Percentiles rank a stretch among this genome's conserved stretches.
Conservation (phyloP, 2,329 filamentous ascomycete genomes). For the Penicillium janthinellum region DNA sequence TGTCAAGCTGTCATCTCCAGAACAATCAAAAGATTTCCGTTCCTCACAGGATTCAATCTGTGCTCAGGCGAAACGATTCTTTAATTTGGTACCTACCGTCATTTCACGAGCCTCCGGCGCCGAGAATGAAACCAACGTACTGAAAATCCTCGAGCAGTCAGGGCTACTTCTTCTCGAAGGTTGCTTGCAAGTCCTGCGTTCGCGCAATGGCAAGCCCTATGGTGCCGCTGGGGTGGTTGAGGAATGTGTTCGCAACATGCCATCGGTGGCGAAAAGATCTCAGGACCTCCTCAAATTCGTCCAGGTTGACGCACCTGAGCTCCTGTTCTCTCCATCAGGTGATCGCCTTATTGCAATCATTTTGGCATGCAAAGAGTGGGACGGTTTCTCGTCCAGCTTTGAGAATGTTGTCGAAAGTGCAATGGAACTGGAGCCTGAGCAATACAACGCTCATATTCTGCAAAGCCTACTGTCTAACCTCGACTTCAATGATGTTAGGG, state of each 20-base stretch:
- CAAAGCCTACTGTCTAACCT: conserved; percentile 43
- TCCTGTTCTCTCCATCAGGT: conserved; percentile 70
- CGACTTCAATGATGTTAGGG: conserved; percentile 39
- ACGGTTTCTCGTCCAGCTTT: conserved; percentile 45
- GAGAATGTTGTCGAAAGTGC: conserved; percentile 39
- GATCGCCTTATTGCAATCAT: conserved; percentile 67
- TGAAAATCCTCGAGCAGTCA: conserved; percentile 40
- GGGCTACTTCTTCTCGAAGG: conserved; percentile 47
- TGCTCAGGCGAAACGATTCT: conserved; percentile 68
- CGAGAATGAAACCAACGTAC: conserved; percentile 29
- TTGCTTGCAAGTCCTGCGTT: conserved; percentile 53
- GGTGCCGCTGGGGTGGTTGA: conserved; percentile 63
- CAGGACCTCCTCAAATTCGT: conserved; percentile 56
- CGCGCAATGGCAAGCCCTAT: conserved; percentile 66
- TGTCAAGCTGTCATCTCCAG: conserved; percentile 75
- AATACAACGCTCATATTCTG: conserved; percentile 38
- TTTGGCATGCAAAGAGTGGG: conserved; percentile 54
- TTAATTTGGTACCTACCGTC: conserved; percentile 55
- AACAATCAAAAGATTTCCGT: conserved; percentile 75
- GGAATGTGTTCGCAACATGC: conserved; percentile 51
- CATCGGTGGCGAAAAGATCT: conserved; percentile 44
- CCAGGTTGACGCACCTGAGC: conserved; percentile 55
- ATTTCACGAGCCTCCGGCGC: conserved; percentile 30
- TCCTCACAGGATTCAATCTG: conserved; percentile 71
- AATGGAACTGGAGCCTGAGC: conserved; percentile 34